Evolutionary conservation across 768 basidiomycete genomes (phyloP).

Genomic region (Pholiota molesta): DNA sequence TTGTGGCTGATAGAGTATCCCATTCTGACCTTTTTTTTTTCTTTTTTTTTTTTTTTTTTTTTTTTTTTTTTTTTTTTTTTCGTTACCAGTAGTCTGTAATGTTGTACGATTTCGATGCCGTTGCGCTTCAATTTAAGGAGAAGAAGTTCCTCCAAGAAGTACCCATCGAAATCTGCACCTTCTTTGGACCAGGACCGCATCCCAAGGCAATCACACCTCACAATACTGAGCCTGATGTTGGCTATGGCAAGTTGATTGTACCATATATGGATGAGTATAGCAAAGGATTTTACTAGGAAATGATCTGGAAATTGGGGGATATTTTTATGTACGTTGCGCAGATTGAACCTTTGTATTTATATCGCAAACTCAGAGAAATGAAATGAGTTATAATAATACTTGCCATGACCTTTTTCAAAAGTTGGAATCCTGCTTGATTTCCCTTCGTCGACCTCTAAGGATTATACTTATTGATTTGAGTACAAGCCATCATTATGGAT

Average conservation of each 20-base stretch:
- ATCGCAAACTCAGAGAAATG: too few species aligned
- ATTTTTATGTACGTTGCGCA: too few species aligned
- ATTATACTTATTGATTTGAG: too few species aligned
- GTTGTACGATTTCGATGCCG: slow-evolving; percentile 38
- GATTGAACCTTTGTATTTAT: too few species aligned
- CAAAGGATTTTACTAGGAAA: slow-evolving; percentile 12
- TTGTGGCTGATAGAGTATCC: background rate
- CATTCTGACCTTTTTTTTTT: background rate
- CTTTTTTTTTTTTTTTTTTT: too few species aligned
- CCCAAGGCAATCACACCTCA: slow-evolving; percentile 33
- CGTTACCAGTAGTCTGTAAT: slow-evolving; percentile 35
- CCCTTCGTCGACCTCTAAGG: too few species aligned
- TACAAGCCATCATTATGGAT: too few species aligned
- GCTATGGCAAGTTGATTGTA: background rate
- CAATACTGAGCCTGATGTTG: slow-evolving; percentile 21
- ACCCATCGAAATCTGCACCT: slow-evolving; percentile 38
- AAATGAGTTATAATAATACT: too few species aligned
- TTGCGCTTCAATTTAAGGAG: slow-evolving; percentile 29
- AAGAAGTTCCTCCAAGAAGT: slow-evolving; percentile 28
- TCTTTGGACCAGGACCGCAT: slow-evolving; percentile 28
- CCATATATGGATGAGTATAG: slow-evolving; percentile 9
- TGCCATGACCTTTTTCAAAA: too few species aligned
- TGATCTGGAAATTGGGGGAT: too few species aligned
- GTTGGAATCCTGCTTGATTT: too few species aligned
- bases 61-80: too few species aligned